Percentiles rank a stretch among this genome's conserved stretches.
Evolutionary conservation across 768 basidiomycete genomes (phyloP).

Genomic region (Leccinum variicolor): DNA sequence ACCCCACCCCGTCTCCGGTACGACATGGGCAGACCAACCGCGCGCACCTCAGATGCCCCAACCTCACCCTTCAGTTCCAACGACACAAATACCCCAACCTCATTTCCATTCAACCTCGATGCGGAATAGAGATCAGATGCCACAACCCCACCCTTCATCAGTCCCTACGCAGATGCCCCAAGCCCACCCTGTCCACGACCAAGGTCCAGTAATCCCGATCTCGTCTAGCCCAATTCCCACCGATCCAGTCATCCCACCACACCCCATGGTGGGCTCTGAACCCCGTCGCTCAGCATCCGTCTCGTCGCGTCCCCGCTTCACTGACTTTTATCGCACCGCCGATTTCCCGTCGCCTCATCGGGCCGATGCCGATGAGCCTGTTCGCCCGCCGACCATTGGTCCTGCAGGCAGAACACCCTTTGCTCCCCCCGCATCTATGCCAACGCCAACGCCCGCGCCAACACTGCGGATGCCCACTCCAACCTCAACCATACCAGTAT

Average conservation of each 20-base stretch:
- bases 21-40: not conserved
- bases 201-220: constrained; percentile 15
- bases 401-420: constrained; percentile 13
- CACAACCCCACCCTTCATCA: not conserved
- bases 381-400: constrained; percentile 3
- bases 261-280: constrained; percentile 13
- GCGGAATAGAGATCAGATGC: not conserved
- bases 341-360: constrained; percentile 7
- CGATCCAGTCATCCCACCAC: constrained; percentile 20
- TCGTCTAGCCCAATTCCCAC: constrained; percentile 4
- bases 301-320: constrained; percentile 24
- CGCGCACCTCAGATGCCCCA: not conserved
- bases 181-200: not conserved
- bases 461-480: constrained; percentile 1
- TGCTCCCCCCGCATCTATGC: constrained; percentile 3
- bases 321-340: constrained; percentile 24
- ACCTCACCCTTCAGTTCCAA: not conserved
- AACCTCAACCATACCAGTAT: not conserved
- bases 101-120: not conserved
- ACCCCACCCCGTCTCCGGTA: not conserved
- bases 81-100: not conserved
- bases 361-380: not conserved
- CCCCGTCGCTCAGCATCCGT: constrained; percentile 6
- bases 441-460: not conserved
- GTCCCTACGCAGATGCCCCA: constrained; percentile 21